Evolutionary conservation across 1,284 basidiomycete species (phyloP), one percentile per base, ranked within the genome.

Genomic region (Moesziomyces globuligerus): DNA sequence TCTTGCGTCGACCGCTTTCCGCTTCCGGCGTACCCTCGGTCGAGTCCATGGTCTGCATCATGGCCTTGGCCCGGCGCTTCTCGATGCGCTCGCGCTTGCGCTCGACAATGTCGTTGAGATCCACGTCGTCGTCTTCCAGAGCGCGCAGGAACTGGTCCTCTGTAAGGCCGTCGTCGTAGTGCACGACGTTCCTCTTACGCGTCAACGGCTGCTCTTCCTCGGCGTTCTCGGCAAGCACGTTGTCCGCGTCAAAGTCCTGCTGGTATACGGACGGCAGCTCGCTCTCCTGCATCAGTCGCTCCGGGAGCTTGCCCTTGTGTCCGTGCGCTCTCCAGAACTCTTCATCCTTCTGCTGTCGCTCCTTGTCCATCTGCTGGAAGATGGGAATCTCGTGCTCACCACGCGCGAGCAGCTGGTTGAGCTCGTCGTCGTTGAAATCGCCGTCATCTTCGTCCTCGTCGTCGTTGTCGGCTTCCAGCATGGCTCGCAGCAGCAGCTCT

Each of bases 371-470:
- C 59, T 90, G 86, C 6, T 90, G 87, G 87, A 96, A 99, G 61
- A 91, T 85, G 10, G 83, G 85, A 2, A 86, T 84, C 83, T 98
- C 96, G 20, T 90, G 85, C 15, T 98, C 94, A 7, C 86, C 87
- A 64, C 96, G 90, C 15, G 94, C 89, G 51, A 98, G 89, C 64
- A 98, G 86, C 81, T 93, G 91, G 84, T 99, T 99, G 72, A 98
- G 87, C 83, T 98, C 96, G 25, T 97, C 94, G 78, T 98, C 95
- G 78, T 94, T 94, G 86, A 96, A 91, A 81, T 97, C 94, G 38
- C 93, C 93, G 58, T 96, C 80, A 51, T 83, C 82, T 36, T 82
- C 80, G 50, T 79, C 76, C 26, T 81, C 81, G 9, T 82, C 82
- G 21, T 83, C 81, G 37, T 81, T 79, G 54, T 81, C 81, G 29